phyloP scores from a whole-genome alignment of 2,329 filamentous ascomycete genomes.

The Ilyonectria sp. region DNA sequence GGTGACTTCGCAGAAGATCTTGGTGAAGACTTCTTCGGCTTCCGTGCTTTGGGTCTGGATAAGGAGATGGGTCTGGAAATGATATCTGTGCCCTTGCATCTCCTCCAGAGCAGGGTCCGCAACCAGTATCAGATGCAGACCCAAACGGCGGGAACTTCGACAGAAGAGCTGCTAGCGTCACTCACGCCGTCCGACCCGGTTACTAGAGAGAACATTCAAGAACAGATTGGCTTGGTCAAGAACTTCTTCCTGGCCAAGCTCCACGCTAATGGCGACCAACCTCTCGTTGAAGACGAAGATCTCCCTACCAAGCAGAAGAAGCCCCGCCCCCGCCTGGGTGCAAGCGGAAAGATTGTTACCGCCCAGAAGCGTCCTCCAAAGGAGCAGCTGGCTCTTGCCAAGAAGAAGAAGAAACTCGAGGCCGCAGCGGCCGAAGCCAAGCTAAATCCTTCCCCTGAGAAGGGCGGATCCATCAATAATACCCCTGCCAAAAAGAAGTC shows the following conservation, averaged over 20 bases:
- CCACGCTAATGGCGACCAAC: slow-evolving; percentile 83
- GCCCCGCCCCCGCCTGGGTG: slow-evolving; percentile 75
- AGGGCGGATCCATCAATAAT: slow-evolving; percentile 54
- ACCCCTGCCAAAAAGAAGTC: slow-evolving; percentile 70
- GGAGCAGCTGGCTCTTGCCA: slow-evolving; percentile 86
- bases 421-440: slow-evolving; percentile 68
- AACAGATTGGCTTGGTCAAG: slow-evolving; percentile 89
- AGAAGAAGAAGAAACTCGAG: slow-evolving; percentile 89
- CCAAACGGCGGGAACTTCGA: slow-evolving; percentile 71
- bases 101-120: slow-evolving; percentile 92
- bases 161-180: slow-evolving; percentile 75
- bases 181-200: slow-evolving; percentile 82
- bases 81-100: slow-evolving; percentile 92
- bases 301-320: slow-evolving; percentile 91
- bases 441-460: slow-evolving; percentile 55
- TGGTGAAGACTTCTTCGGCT: slow-evolving; percentile 98
- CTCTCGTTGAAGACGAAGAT: slow-evolving; percentile 94
- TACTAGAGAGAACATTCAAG: slow-evolving; percentile 81
- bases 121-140: slow-evolving; percentile 86
- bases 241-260: slow-evolving; percentile 94
- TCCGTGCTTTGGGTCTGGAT: slow-evolving; percentile 94
- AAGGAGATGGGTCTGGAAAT: slow-evolving; percentile 90
- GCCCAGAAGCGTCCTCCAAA: slow-evolving; percentile 87
- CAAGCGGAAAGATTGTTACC: slow-evolving; percentile 88
- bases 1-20: slow-evolving; percentile 98